Percentiles rank a stretch among this genome's conserved stretches.
Evolutionary conservation across 2,329 filamentous ascomycete genomes (phyloP).

Genomic region (Pyrenophora seminiperda): DNA sequence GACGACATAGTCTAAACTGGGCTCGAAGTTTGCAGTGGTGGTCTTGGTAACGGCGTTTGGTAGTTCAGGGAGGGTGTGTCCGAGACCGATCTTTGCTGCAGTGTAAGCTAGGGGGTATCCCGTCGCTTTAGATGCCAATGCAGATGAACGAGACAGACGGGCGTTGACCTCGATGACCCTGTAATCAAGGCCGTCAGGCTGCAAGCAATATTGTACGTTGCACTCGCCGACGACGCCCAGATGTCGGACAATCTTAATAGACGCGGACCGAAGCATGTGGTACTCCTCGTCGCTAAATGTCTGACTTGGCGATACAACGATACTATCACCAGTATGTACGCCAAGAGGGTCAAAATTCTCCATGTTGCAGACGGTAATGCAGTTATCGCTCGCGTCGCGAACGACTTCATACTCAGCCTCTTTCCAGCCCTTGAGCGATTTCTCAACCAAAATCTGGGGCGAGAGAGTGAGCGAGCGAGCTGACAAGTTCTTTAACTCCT

Average conservation of each 20-base stretch:
- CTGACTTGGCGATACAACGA: constrained; percentile 95
- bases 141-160: constrained; percentile 95
- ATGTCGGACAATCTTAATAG: constrained; percentile 98
- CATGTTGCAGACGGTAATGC: constrained; percentile 99
- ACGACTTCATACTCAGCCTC: constrained; percentile 99
- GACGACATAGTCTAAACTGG: constrained; percentile 95
- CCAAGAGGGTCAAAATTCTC: constrained; percentile 98
- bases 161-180: constrained; percentile 99
- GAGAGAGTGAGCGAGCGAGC: constrained; percentile 91
- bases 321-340: constrained; percentile 98
- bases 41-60: constrained; percentile 99
- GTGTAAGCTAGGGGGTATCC: constrained; percentile 97
- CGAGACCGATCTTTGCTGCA: constrained; percentile 96
- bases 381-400: constrained; percentile 96
- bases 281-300: constrained; percentile 98
- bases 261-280: constrained; percentile 96
- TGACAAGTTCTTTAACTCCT: constrained; percentile 92
- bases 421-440: constrained; percentile 99
- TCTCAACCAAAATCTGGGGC: constrained; percentile 96
- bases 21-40: constrained; percentile 98
- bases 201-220: constrained; percentile 96
- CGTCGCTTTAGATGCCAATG: constrained; percentile 95
- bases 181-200: constrained; percentile 96
- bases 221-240: constrained; percentile 97
- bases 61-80: constrained; percentile 91